Percentiles rank a stretch among this genome's conserved stretches.
These are phyloP conservation scores for Erigeron philadelphicus DNA, from an alignment of 140 eudicot genomes.

Conservation along the genomic window DNA sequence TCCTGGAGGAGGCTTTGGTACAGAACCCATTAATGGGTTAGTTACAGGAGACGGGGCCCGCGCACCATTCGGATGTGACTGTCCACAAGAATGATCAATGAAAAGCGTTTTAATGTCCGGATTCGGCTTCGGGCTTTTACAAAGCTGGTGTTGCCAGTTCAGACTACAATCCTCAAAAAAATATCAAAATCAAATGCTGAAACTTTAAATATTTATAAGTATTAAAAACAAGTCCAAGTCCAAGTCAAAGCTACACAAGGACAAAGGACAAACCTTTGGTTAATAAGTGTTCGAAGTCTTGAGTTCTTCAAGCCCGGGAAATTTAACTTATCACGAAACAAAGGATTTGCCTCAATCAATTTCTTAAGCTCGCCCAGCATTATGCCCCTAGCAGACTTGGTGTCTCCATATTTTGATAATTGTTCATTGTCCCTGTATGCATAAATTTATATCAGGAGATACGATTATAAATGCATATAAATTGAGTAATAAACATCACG, in stretches of 20 bases:
- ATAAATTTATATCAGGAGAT: slow-evolving; percentile 9
- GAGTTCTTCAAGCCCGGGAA: slow-evolving; percentile 68
- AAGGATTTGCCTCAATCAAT: slow-evolving; percentile 82
- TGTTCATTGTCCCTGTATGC: slow-evolving; percentile 80
- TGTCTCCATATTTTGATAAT: slow-evolving; percentile 80
- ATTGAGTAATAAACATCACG: slow-evolving; percentile 3
- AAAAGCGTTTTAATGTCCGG: slow-evolving; percentile 89
- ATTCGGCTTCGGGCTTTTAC: slow-evolving; percentile 79
- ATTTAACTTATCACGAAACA: slow-evolving; percentile 74
- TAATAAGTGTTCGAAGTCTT: slow-evolving; percentile 75
- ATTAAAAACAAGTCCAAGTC: too few relatives aligned
- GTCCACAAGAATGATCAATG: slow-evolving; percentile 89
- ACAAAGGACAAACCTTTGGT: slow-evolving; percentile 54
- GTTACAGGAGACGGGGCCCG: slow-evolving; percentile 76
- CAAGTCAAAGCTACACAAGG: background rate
- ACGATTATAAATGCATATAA: background rate
- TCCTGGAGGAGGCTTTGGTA: slow-evolving; percentile 57
- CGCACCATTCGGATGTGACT: slow-evolving; percentile 75
- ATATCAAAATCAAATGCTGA: slow-evolving; percentile 7
- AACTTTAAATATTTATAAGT: too few relatives aligned
- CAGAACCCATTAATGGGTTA: slow-evolving; percentile 55
- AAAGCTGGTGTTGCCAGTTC: slow-evolving; percentile 97
- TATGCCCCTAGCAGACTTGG: slow-evolving; percentile 74
- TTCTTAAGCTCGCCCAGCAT: slow-evolving; percentile 82
- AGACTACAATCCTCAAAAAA: slow-evolving; percentile 40